Conservation (phyloP, 345 rosid species). For the Pistacia vera region DNA sequence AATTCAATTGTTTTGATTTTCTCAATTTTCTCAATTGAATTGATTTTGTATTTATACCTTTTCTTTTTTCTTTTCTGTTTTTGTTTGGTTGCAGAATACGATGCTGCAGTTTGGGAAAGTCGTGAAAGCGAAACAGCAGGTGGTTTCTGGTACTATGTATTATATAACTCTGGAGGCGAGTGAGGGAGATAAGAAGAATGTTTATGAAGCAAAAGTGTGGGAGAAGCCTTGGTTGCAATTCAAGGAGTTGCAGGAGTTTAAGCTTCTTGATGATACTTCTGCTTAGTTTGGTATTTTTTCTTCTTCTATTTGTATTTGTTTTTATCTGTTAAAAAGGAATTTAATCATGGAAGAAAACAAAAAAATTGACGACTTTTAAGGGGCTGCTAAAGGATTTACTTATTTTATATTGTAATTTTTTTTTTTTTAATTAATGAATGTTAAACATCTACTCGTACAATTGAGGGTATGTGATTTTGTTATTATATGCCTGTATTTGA, state of each 20-base stretch:
- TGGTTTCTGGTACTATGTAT: conserved; percentile 74
- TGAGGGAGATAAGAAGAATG: conserved; percentile 62
- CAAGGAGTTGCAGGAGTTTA: conserved; percentile 78
- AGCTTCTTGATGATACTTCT: conserved; percentile 45
- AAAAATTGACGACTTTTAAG: neutral
- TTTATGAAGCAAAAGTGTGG: conserved; percentile 90
- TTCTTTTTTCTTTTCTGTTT: neutral
- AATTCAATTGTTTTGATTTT: neutral
- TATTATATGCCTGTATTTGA: too few species aligned
- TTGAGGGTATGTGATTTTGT: too few species aligned
- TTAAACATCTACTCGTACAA: too few species aligned
- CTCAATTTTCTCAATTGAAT: neutral
- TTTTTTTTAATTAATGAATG: neutral
- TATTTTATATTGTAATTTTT: neutral
- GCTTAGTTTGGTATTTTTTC: conserved; percentile 29
- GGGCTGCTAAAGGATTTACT: neutral
- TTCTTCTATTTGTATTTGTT: neutral
- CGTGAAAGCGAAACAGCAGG: conserved; percentile 68
- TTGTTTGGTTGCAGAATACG: conserved; percentile 46
- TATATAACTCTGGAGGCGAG: conserved; percentile 72
- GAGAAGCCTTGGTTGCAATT: conserved; percentile 86
- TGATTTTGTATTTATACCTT: neutral
- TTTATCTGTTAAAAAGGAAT: too few species aligned
- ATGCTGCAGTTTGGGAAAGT: conserved; percentile 59
- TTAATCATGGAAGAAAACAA: too few species aligned